Conservation (phyloP, 2,329 filamentous ascomycete species). For the Fusarium sp. region DNA sequence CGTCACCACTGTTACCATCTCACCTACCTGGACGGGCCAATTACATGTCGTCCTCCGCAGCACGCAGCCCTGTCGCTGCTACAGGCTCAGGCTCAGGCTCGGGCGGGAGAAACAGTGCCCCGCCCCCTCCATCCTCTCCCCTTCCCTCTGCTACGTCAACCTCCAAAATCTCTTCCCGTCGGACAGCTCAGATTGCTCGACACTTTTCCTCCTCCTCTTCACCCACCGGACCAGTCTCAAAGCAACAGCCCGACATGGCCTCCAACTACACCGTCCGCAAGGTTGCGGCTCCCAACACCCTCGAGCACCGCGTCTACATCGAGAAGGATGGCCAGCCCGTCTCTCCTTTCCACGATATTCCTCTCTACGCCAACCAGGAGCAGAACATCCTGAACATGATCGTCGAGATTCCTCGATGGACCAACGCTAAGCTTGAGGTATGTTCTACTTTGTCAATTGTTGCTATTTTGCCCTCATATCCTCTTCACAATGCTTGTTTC, state of each 20-base stretch:
- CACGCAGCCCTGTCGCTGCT: constrained; percentile 41
- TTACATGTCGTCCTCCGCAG: constrained; percentile 40
- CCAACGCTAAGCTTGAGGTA: constrained; percentile 99
- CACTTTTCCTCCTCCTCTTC: constrained; percentile 58
- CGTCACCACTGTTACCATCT: constrained; percentile 29
- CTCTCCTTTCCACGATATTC: constrained; percentile 98
- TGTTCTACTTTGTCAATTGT: constrained; percentile 46
- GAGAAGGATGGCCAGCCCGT: constrained; percentile 96
- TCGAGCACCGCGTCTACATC: constrained; percentile 97
- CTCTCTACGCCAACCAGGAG: constrained; percentile 96
- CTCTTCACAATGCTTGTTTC: background rate
- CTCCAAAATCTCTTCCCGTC: constrained; percentile 60
- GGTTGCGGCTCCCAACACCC: constrained; percentile 88
- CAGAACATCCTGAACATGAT: constrained; percentile 98
- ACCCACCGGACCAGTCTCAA: constrained; percentile 26
- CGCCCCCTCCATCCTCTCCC: constrained; percentile 54
- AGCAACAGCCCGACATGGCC: constrained; percentile 59
- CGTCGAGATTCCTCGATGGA: constrained; percentile 99
- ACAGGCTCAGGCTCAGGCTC: constrained; percentile 35
- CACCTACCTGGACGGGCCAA: constrained; percentile 42
- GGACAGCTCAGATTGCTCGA: constrained; percentile 66
- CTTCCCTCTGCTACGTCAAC: constrained; percentile 41
- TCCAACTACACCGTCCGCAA: constrained; percentile 83
- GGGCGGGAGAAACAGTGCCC: constrained; percentile 44
- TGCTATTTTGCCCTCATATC: background rate